phyloP scores from a whole-genome alignment of 1,284 basidiomycete genomes.

The Ustilago bromivora region DNA sequence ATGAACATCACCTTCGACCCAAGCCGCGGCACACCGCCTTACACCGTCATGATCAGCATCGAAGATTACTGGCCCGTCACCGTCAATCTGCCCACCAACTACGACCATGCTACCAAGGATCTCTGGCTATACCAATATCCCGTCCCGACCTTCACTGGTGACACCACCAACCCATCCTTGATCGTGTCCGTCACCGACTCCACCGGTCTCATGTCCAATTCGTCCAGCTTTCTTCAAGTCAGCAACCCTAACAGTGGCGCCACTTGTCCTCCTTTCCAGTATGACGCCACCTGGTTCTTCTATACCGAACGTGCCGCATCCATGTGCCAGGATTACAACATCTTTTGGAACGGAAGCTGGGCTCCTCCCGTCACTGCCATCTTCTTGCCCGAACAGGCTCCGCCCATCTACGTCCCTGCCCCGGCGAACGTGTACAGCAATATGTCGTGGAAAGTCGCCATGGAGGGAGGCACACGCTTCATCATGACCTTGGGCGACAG shows the following conservation, averaged over 20 bases:
- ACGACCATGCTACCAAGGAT: constrained; percentile 46
- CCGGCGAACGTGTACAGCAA: constrained; percentile 6
- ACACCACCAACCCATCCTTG: constrained; percentile 39
- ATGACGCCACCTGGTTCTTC: constrained; percentile 35
- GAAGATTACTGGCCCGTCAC: constrained; percentile 52
- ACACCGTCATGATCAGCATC: constrained; percentile 54
- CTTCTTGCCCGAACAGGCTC: constrained; percentile 44
- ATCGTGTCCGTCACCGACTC: constrained; percentile 58
- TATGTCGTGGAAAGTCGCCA: constrained; percentile 38
- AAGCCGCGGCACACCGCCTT: constrained; percentile 50
- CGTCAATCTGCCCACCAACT: constrained; percentile 38
- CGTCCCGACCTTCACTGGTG: constrained; percentile 42
- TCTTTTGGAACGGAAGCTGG: constrained; percentile 45
- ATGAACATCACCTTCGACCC: constrained; percentile 62
- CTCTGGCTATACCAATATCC: constrained; percentile 54
- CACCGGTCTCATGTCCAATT: constrained; percentile 55
- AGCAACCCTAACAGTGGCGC: constrained; percentile 14
- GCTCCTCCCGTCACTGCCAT: constrained; percentile 33
- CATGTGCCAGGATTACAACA: constrained; percentile 38
- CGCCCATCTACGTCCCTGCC: constrained; percentile 44
- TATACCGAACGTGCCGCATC: constrained; percentile 32
- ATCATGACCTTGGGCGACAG: constrained; percentile 49
- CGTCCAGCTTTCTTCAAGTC: constrained; percentile 41
- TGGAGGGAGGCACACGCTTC: constrained; percentile 46
- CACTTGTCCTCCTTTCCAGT: constrained; percentile 28